Percentiles rank a stretch among this genome's conserved stretches.
phyloP scores from a whole-genome alignment of 257 asterid species.

The Haberlea rhodopensis region DNA sequence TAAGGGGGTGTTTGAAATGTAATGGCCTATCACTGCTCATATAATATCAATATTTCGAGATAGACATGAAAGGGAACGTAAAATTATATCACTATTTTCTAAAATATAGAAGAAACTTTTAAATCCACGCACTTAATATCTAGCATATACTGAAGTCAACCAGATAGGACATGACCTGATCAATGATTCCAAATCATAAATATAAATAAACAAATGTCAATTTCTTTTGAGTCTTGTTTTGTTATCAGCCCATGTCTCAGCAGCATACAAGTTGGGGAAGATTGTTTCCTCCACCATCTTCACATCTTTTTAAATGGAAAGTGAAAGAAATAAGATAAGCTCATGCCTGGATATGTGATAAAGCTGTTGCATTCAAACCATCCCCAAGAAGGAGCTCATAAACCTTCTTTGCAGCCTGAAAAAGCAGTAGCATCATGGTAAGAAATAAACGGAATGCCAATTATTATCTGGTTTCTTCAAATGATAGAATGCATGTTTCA shows the following conservation, averaged over 20 bases:
- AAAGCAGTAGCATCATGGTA: slow-evolving; percentile 7
- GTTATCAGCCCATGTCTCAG: background rate
- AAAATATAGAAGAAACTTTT: background rate
- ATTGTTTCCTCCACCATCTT: background rate
- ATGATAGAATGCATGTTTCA: slow-evolving; percentile 9
- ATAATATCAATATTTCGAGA: background rate
- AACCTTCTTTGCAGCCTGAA: slow-evolving; percentile 83
- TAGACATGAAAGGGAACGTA: background rate
- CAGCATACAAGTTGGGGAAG: background rate
- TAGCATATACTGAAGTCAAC: background rate
- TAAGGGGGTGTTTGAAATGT: background rate
- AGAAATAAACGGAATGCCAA: background rate
- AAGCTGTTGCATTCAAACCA: slow-evolving; percentile 66
- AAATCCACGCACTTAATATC: background rate
- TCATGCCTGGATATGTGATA: slow-evolving; percentile 89
- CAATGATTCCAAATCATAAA: background rate
- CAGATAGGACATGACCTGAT: background rate
- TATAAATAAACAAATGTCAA: background rate
- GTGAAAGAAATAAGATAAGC: slow-evolving; percentile 3
- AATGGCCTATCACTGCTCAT: background rate
- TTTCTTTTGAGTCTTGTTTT: background rate
- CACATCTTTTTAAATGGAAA: slow-evolving; percentile 3
- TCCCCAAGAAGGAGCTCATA: slow-evolving; percentile 88
- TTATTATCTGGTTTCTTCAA: background rate
- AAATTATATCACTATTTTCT: background rate